phyloP scores from a whole-genome alignment of 306 rosid species.

The Heteromeles arbutifolia region DNA sequence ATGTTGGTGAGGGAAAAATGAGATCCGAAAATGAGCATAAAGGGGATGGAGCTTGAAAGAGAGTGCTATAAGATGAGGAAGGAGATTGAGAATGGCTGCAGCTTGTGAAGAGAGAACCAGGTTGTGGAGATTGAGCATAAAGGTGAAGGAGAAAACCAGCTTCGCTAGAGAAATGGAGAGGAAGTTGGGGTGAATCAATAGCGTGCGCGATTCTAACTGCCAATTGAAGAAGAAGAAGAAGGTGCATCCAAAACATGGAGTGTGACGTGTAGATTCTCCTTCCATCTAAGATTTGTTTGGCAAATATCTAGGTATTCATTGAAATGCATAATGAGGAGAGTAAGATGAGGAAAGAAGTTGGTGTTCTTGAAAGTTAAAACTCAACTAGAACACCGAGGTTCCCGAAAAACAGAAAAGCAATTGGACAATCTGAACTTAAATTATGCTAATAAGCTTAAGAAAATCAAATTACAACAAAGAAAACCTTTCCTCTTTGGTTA shows the following conservation, averaged over 20 bases:
- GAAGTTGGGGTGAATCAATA: constrained; percentile 47
- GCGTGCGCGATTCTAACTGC: constrained; percentile 17
- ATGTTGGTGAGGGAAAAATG: constrained; percentile 7
- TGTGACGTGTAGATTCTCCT: constrained; percentile 1
- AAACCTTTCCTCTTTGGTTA: background rate
- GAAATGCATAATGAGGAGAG: background rate
- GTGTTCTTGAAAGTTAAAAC: background rate
- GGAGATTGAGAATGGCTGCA: constrained; percentile 29
- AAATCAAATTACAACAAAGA: background rate
- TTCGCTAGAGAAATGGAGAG: constrained; percentile 36
- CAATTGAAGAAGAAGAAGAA: constrained; percentile 37
- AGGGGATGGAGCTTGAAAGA: constrained; percentile 37
- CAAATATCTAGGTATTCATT: background rate
- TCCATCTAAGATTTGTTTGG: background rate
- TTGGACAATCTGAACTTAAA: background rate
- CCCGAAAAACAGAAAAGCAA: background rate
- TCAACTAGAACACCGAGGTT: too few relatives aligned
- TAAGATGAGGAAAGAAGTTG: background rate
- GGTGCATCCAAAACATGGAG: constrained; percentile 21
- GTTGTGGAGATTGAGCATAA: constrained; percentile 26
- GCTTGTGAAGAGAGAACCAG: constrained; percentile 25
- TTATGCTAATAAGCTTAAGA: background rate
- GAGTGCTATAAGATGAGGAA: constrained; percentile 39
- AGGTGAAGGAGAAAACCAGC: too few relatives aligned
- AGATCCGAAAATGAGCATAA: constrained; percentile 25